phyloP scores from a whole-genome alignment of 352 stramenopile genomes.

The Phytophthora uliginosa region DNA sequence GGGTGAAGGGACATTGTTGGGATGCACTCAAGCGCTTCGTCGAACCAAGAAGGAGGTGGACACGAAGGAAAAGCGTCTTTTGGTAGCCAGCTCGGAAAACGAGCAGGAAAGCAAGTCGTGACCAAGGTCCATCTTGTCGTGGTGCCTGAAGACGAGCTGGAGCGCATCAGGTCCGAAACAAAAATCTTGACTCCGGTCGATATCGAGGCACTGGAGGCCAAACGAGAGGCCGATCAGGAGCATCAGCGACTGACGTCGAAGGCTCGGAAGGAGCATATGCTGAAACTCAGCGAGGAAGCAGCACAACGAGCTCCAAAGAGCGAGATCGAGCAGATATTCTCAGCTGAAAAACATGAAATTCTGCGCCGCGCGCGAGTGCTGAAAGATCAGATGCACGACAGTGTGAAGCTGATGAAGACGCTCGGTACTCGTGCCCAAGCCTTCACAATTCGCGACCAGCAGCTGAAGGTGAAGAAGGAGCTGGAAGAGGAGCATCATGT shows the following conservation, averaged over 20 bases:
- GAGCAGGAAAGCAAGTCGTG: slow-evolving; percentile 19
- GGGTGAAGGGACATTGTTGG: slow-evolving; percentile 53
- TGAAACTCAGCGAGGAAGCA: slow-evolving; percentile 74
- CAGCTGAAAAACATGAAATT: slow-evolving; percentile 72
- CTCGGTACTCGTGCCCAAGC: slow-evolving; percentile 91
- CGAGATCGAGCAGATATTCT: slow-evolving; percentile 84
- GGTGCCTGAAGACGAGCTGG: slow-evolving; percentile 54
- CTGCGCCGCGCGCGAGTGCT: slow-evolving; percentile 61
- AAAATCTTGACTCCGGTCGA: slow-evolving; percentile 66
- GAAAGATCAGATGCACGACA: slow-evolving; percentile 88
- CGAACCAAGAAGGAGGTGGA: slow-evolving; percentile 38
- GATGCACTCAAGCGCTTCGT: slow-evolving; percentile 16
- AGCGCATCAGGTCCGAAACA: slow-evolving; percentile 76
- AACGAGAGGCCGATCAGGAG: slow-evolving; percentile 68
- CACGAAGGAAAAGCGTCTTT: slow-evolving; percentile 20
- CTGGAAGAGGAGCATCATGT: slow-evolving; percentile 83
- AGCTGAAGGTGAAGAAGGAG: slow-evolving; percentile 78
- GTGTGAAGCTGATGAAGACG: slow-evolving; percentile 96
- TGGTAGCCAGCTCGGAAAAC: slow-evolving; percentile 14
- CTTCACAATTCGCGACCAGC: slow-evolving; percentile 96
- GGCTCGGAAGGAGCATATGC: slow-evolving; percentile 85
- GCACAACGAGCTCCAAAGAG: slow-evolving; percentile 72
- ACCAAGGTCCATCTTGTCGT: slow-evolving; percentile 28
- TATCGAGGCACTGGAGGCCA: slow-evolving; percentile 65
- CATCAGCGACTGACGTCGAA: slow-evolving; percentile 67